These are phyloP conservation scores for Chloromonas sp. DNA, from an alignment of 163 green algal species.

Conservation along the genomic window DNA sequence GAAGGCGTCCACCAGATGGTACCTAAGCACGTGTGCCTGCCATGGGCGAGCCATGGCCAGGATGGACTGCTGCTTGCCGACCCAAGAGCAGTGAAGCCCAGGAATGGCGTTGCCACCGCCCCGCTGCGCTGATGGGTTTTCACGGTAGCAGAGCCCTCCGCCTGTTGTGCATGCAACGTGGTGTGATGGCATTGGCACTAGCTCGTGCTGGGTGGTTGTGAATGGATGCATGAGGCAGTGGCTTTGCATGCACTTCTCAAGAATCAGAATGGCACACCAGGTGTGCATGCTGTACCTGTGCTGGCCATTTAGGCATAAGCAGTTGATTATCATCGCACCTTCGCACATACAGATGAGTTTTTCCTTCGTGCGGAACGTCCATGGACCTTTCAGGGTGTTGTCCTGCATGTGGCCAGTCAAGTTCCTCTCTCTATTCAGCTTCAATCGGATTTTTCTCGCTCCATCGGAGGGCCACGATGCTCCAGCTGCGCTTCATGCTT, in stretches of 20 bases:
- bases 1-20: conserved; percentile 41
- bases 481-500: no score
- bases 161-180: not conserved
- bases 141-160: conserved; percentile 21
- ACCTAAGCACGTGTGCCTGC: conserved; percentile 39
- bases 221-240: no score
- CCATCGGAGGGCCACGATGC: no score
- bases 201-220: no score
- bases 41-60: conserved; percentile 45
- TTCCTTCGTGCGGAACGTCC: conserved; percentile 43
- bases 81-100: conserved; percentile 62
- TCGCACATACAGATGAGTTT: conserved; percentile 53
- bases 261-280: no score
- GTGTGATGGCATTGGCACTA: no score
- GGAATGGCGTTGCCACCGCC: conserved; percentile 34
- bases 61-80: conserved; percentile 31
- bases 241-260: no score
- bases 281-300: no score
- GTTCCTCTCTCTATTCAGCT: no score
- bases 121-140: conserved; percentile 40
- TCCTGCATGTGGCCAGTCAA: conserved; percentile 18
- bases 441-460: no score
- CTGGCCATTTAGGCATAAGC: no score
- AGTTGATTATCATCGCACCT: conserved; percentile 14
- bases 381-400: conserved; percentile 32